Evolutionary conservation across 805 yeast species (phyloP), one percentile per base, ranked within the genome.

Genomic region (Candida easanensis): DNA sequence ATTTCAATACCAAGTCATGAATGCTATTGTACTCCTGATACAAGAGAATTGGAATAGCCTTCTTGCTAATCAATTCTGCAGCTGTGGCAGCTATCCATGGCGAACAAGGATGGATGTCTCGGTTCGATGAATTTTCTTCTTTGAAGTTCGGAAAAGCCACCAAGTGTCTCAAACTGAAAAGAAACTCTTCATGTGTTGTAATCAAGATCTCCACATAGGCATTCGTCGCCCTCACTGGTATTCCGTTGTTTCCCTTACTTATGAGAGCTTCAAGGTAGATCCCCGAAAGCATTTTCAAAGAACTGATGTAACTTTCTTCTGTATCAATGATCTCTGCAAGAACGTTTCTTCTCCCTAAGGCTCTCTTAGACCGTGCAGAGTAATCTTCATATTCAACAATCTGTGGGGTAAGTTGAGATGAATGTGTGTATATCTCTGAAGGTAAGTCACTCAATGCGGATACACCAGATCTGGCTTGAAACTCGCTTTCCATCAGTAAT

Each of bases 301-400:
- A 70, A 34, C 63, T 62, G n/a, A 77, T 56, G 51, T 76, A 79
- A 1, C 60, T 61, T 20, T 63, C 66, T 51, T 79, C 85, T 11
- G 77, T 76, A 13, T 66, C 66, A 0, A 73, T 41, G 5, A 79
- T 54, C 53, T 79, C 85, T 42, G 73, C 70, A n/a, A 73, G 49
- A 2, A 64, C 45, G 36, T 59, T 63, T 18, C 49, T 54, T 32
- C 67, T 45, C 20, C 49, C 54, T 18, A 28, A 46, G 4, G 47
- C 46, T 32, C 40, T 45, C 34, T 53, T 54, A 6, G 52, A 42
- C 1, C 30, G 13, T 9, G 54, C 51, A 3, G 63, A 54, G 19
- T 42, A 25, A 17, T 47, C 44, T 3, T 42, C 33, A 21, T 41
- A 47, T 10, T 41, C 18, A 13, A 38, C 16, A n/a, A 39, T 26